Evolutionary conservation across 352 stramenopile species (phyloP).

Genomic region (Globisporangium radiosum): DNA sequence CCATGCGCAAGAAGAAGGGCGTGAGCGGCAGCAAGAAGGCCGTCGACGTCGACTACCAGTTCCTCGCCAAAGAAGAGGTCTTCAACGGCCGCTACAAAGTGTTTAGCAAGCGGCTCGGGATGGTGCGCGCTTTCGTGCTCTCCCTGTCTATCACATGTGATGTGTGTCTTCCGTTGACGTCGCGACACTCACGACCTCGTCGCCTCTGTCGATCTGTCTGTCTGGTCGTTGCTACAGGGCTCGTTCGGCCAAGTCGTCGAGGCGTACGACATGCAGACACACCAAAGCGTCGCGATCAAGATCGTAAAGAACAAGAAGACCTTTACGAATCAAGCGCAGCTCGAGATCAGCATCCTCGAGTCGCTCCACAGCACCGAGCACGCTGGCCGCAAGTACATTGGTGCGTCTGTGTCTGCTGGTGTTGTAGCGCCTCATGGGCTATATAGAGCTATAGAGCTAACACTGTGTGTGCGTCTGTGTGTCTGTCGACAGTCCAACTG

Average conservation of each 20-base stretch:
- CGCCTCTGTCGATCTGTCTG: too few species aligned
- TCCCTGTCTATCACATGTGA: not conserved
- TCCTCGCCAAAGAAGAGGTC: conserved; percentile 53
- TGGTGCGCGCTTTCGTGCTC: conserved; percentile 20
- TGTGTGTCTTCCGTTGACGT: conserved; percentile 13
- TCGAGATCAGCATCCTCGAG: conserved; percentile 95
- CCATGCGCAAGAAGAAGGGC: conserved; percentile 59
- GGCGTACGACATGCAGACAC: conserved; percentile 63
- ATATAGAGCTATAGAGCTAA: not conserved
- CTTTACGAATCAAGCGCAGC: conserved; percentile 96
- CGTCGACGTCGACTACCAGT: conserved; percentile 45
- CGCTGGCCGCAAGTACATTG: conserved; percentile 89
- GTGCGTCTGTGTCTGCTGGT: conserved; percentile 26
- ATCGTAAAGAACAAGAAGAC: conserved; percentile 99
- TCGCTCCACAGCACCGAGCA: conserved; percentile 81
- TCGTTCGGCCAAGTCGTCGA: conserved; percentile 84
- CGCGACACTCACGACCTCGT: not conserved
- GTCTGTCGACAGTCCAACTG: conserved; percentile 74
- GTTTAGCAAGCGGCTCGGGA: conserved; percentile 57
- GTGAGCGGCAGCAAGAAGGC: conserved; percentile 20
- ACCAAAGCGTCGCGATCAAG: conserved; percentile 96
- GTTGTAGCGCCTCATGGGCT: not conserved
- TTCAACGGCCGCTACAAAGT: conserved; percentile 80
- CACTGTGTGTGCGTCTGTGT: conserved; percentile 80
- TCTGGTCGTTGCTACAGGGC: conserved; percentile 26